Evolutionary conservation across 2,329 filamentous ascomycete species (phyloP).

Genomic region (Alternaria infectoria): DNA sequence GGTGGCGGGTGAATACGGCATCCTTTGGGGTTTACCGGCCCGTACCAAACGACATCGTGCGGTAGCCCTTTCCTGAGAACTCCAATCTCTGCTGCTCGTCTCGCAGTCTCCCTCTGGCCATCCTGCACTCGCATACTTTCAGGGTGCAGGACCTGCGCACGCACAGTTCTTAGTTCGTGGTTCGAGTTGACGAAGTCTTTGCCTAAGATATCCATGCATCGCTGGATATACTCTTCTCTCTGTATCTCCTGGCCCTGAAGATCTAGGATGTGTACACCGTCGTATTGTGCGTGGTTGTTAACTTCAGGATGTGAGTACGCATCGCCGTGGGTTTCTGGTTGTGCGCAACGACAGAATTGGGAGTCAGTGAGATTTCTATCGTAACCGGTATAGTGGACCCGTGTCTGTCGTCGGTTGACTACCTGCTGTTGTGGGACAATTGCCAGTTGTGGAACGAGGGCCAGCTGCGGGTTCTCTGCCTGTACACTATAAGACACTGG

Average conservation of each 20-base stretch:
- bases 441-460: neutral
- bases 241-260: neutral
- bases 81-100: neutral
- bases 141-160: neutral
- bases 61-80: neutral
- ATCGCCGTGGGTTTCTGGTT: neutral
- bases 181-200: neutral
- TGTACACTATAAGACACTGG: neutral
- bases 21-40: neutral
- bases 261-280: neutral
- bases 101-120: neutral
- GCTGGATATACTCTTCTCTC: neutral
- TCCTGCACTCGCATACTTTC: neutral
- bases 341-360: neutral
- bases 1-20: neutral
- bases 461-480: neutral
- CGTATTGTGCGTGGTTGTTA: neutral
- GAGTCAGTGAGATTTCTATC: neutral
- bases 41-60: neutral
- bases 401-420: neutral
- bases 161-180: neutral
- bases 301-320: neutral
- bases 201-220: neutral
- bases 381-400: neutral
- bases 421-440: neutral